Evolutionary conservation across 2,329 filamentous ascomycete species (phyloP), one percentile per base, ranked within the genome.

Genomic region (Magnaporthales sp.): DNA sequence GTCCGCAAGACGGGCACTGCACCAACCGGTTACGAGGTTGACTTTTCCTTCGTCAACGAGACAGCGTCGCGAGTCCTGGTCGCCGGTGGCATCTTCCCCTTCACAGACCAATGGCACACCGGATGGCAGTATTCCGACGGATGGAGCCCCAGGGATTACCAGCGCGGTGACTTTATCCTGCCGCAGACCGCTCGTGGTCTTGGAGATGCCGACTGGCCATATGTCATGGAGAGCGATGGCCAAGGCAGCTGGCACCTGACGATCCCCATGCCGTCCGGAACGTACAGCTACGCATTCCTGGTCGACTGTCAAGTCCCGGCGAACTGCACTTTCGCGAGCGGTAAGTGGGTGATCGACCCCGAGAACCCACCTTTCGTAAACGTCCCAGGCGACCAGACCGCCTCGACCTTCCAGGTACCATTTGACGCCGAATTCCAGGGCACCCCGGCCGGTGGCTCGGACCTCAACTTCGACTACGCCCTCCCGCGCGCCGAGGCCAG

Each of bases 261-360:
- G 10, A 69, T 71, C 11, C 73, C 73, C 2, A 66, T 74, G 3
- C 73, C 73, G 11, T 71, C 71, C 9, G 73, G 73, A 4, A 72
- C 72, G 24, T 74, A 74, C 67, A 74, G 68, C 63, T 74, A 70
- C 32, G 71, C 73, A 7, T 74, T 72, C 67, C 67, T 74, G 10
- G 66, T 74, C 67, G 69, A 74, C 69, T 73, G 72, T 68, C 66
- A 73, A 67, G 71, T 67, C 64, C 69, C 70, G 19, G 68, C 69
- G 19, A 70, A 69, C 67, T 74, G 72, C 68, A 70, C 66, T 67
- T 71, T 74, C 67, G 71, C 70, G 27, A 73, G 72, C 7, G 72
- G 72, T 64, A 68, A 74, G 64, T 71, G 73, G n/a, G 72, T 74
- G 27, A 71, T 72, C 64, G 73, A 74, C 66, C 73, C 73, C 1